Conservation (phyloP, 139 green algal genomes). For the Picochlorum sp. region DNA sequence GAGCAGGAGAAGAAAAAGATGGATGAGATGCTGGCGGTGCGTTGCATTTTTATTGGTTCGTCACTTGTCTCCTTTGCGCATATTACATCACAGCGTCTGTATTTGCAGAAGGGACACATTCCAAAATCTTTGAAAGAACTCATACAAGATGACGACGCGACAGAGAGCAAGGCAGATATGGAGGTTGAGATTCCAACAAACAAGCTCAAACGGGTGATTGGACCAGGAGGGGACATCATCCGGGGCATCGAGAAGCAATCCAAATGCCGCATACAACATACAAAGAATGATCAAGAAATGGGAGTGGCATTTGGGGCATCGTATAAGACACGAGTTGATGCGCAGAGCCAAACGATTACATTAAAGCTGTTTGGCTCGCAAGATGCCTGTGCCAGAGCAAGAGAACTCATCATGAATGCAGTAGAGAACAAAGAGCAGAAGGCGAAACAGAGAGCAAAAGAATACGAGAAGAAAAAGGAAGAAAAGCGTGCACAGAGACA, state of each 20-base stretch:
- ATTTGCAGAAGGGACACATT: slow-evolving; percentile 37
- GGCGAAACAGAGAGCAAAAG: slow-evolving; percentile 68
- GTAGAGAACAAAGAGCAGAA: slow-evolving; percentile 76
- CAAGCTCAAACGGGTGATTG: slow-evolving; percentile 79
- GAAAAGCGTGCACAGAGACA: slow-evolving; percentile 54
- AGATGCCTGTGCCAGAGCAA: slow-evolving; percentile 49
- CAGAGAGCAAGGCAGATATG: slow-evolving; percentile 52
- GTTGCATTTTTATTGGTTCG: background rate
- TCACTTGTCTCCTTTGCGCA: slow-evolving; percentile 22
- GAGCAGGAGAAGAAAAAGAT: slow-evolving; percentile 26
- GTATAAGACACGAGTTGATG: background rate
- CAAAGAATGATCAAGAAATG: slow-evolving; percentile 72
- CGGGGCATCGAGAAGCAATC: slow-evolving; percentile 69
- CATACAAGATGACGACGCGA: slow-evolving; percentile 32
- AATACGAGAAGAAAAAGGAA: slow-evolving; percentile 65
- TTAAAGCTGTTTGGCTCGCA: slow-evolving; percentile 69
- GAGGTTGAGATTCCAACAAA: slow-evolving; percentile 50
- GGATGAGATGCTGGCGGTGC: slow-evolving; percentile 2
- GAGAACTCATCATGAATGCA: slow-evolving; percentile 54
- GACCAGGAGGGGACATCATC: slow-evolving; percentile 67
- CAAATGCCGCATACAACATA: slow-evolving; percentile 67
- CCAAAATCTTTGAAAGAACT: slow-evolving; percentile 18
- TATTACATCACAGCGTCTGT: slow-evolving; percentile 2
- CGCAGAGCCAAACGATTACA: slow-evolving; percentile 43
- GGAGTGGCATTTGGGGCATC: slow-evolving; percentile 54